Base-by-base conservation (phyloP, 495 filamentous ascomycete genomes). In the Glonium stellatum region DNA sequence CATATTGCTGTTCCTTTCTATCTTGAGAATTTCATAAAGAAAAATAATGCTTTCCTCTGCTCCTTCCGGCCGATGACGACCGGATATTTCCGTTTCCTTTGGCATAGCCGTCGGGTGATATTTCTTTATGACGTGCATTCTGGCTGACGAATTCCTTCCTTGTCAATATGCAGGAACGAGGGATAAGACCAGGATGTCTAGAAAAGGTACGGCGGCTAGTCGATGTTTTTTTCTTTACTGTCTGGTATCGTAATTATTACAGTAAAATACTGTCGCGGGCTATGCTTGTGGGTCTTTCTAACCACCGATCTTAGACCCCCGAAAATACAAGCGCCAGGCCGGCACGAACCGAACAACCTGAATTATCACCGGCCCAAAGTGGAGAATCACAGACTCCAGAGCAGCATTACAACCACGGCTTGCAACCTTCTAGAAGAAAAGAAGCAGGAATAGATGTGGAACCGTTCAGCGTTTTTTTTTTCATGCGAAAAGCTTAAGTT, bases 101-200 rank as follows among this genome's bases (percentile, higher is more conserved):
- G 12, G 39, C 39, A 18, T 4, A 11, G 10, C 39, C 39, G 10
- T 44, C 3, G 13, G 39, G 39, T 18, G 39, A 44, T 44, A 18
- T 44, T 13, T 44, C 18, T 11, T 13, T 44, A 11, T 44, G 39
- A 44, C 39, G 39, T 11, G 12, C 10, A 11, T 11, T 44, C 1
- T 15, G 39, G 39, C 39, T 44, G 10, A 44, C 39, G 4, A 39
- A 8, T 8, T 39, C 8, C 18, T 44, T 44, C 10, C 13, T 52
- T 18, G 6, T 51, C 21, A 3, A 19, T 35, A 53, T 57, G 41
- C 60, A 63, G 55, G 55, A 10, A 92, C 86, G n/a, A 73, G 88
- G 54, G 85, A 88, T 70, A 82, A 78, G 69, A 71, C 69, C 19
- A 69, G 79, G 59, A 90, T 91, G 88, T 86, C 85, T 60, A 77